Evolutionary conservation across 495 filamentous ascomycete species (phyloP).

Genomic region (Podospora pseudopauciseta): DNA sequence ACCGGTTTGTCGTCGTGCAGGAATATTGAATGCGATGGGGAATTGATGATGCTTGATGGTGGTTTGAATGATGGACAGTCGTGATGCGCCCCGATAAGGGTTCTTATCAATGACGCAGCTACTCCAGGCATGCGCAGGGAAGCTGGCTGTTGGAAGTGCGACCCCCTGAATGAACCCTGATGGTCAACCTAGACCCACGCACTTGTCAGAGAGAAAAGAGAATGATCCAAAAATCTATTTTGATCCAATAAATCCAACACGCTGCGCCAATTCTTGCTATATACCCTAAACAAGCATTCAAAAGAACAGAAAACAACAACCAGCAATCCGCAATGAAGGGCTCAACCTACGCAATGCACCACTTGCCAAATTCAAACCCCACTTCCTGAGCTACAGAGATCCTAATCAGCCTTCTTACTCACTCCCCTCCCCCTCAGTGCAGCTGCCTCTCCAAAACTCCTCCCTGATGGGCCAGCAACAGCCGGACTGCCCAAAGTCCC

Average conservation of each 20-base stretch:
- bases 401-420: slow-evolving; percentile 37
- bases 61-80: not conserved
- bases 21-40: not conserved
- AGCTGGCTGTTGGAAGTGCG: not conserved
- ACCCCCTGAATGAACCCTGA: not conserved
- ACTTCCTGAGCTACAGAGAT: not conserved
- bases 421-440: slow-evolving; percentile 19
- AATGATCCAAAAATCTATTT: not conserved
- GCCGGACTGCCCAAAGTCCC: not conserved
- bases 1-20: not conserved
- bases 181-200: not conserved
- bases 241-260: not conserved
- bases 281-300: slow-evolving; percentile 3
- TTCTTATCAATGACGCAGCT: slow-evolving; percentile 15
- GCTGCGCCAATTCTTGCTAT: slow-evolving; percentile 7
- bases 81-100: slow-evolving; percentile 14
- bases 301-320: not conserved
- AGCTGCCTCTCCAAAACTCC: slow-evolving; percentile 30
- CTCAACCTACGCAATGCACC: not conserved
- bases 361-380: not conserved
- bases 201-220: not conserved
- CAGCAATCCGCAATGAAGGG: not conserved
- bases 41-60: not conserved
- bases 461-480: slow-evolving; percentile 29
- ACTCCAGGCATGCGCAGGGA: not conserved